Evolutionary conservation across 345 rosid species (phyloP), one percentile per base, ranked within the genome.

Genomic region (Corchorus capsularis): DNA sequence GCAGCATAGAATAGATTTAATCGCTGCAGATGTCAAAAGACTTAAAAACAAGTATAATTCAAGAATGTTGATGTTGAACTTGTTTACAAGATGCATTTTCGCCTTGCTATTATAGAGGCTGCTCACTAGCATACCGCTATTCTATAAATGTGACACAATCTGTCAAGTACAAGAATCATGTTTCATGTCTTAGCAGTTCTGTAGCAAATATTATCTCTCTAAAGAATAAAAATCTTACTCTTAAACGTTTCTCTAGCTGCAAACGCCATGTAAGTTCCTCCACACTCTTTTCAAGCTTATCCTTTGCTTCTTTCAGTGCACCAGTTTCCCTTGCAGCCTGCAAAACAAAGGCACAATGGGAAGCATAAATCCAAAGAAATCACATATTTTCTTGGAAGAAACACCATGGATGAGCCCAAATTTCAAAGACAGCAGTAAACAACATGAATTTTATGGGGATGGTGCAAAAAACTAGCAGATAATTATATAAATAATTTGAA

Each of bases 301-400:
- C 94, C 80, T 90, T 90, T 71, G 94, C 94, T 78, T 88, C 94
- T 85, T 90, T 87, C 15, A 90, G 89, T 68, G 92, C 94, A 63
- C 94, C 94, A 0, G 94, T 88, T 78, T 90, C 92, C 78, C 92
- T 88, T 73, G 94, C 80, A 83, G 92, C 94, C 94, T 90, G 77
- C 59, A 77, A 34, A 79, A 37, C 57, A 19, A 75, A 2, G 47
- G 43, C n/a, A 37, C 64, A 39, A 13, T 60, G 39, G 73, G 53
- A 69, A 69, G 8, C 4, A 41, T 45, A 27, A 73, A 22, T 59
- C 20, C 10, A 22, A 56, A 72, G 75, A 50, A 69, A 34, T 50
- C 15, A 27, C 4, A 39, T 6, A 39, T 39, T 45, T 45, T 45
- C 8, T 13, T 22, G 20, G 32, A 56, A 39, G 43, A 39, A 39